Conservation (phyloP, 2,329 filamentous ascomycete genomes). For the Phoma sp. region DNA sequence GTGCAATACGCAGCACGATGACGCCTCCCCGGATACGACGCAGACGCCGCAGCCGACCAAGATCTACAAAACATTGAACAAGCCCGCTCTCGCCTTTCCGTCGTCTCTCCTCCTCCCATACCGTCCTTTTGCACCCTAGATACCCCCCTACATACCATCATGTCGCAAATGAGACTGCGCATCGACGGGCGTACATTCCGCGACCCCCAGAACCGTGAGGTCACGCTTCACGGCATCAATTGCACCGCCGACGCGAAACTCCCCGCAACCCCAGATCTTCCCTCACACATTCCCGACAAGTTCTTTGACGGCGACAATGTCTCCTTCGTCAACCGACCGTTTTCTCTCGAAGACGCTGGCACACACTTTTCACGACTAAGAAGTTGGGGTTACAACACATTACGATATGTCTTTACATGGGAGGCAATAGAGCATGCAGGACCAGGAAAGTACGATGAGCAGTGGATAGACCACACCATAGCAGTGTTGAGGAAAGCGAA, state of each 20-base stretch:
- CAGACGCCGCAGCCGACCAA: conserved; percentile 4
- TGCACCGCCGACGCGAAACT: conserved; percentile 90
- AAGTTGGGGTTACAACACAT: conserved; percentile 93
- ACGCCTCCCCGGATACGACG: conserved; percentile 7
- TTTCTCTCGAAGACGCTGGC: conserved; percentile 81
- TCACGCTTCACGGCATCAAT: conserved; percentile 93
- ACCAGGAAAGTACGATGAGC: conserved; percentile 90
- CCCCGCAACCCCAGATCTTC: conserved; percentile 79
- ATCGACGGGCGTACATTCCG: conserved; percentile 88
- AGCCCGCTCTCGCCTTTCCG: conserved; percentile 6
- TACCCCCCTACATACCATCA: conserved; percentile 46
- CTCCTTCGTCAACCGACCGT: conserved; percentile 86
- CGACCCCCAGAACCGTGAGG: conserved; percentile 80
- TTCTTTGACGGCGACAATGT: conserved; percentile 96
- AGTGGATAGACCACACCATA: conserved; percentile 91
- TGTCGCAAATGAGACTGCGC: conserved; percentile 77
- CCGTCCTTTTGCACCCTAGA: not conserved
- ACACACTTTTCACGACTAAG: conserved; percentile 85
- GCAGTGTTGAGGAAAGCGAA: conserved; percentile 83
- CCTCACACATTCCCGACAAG: conserved; percentile 76
- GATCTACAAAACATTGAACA: conserved; percentile 5
- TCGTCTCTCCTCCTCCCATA: conserved; percentile 1
- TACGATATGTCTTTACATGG: conserved; percentile 98
- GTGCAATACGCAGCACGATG: conserved; percentile 6
- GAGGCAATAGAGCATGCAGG: conserved; percentile 96